Base-by-base conservation (phyloP, 441 rosid genomes). In the Bocquillonia castaneifolia region DNA sequence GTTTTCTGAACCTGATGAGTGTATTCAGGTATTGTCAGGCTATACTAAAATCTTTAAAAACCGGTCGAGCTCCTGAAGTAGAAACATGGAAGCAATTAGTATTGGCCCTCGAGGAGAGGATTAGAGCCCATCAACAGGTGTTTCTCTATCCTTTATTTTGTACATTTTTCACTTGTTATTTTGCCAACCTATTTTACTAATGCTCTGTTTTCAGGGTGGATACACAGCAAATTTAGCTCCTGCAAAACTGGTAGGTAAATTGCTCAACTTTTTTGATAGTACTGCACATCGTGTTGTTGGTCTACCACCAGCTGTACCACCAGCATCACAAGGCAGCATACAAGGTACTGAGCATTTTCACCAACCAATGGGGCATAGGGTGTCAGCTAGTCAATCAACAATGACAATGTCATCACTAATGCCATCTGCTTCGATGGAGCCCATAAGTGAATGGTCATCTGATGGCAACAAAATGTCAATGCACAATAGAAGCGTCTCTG, bases 271-370 rank as follows among this genome's bases (percentile, higher is more conserved):
- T 78, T 76, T 93, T 67, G 94, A 89, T 73, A 89, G 86, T 70
- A 91, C 96, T 53, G 96, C 97, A 29, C 84, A 83, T 78, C 88
- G 88, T 78, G 97, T 91, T 82, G 99, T 91, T 77, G 99, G 92
- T 53, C 77, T 85, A 53, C 96, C 97, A 39, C 97, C 97, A n/a
- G 85, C 92, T 59, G 79, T 64, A 37, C 96, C 96, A 76, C 72
- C 89, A 67, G 50, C 76, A 60, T 77, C 80, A 29, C 77, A 72
- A 15, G 87, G 86, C 78, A 79, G 60, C 74, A 50, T 59, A 29
- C 96, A 79, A 67, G 80, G 65, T 66, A 78, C 74, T 56, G 89
- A 79, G 64, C 83, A 82, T 68, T 68, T 75, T 71, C 76, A 82
- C 31, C 92, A 79, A 36, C 80, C 73, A 54, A 73, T 76, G 53